Evolutionary conservation across 306 rosid genomes (phyloP).

Genomic region (Aeschynomene evenia): DNA sequence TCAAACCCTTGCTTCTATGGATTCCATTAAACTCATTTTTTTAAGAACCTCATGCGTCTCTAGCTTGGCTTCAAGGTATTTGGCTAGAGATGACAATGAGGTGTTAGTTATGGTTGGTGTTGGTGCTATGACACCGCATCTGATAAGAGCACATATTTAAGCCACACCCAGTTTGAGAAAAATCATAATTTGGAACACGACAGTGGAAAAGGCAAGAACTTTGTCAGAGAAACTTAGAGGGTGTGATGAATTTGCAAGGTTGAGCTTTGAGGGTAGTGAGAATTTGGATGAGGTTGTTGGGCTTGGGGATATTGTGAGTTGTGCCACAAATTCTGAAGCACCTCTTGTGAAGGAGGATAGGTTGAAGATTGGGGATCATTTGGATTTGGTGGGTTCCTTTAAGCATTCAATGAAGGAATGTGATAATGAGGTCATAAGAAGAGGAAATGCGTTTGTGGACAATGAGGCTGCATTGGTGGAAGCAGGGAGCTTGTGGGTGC

Average conservation of each 20-base stretch:
- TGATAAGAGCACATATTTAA: constrained; percentile 76
- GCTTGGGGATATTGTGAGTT: too few relatives aligned
- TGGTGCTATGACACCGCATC: constrained; percentile 77
- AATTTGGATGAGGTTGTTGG: too few relatives aligned
- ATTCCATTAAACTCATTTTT: constrained; percentile 77
- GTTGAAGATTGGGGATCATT: constrained; percentile 71
- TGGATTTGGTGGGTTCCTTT: constrained; percentile 95
- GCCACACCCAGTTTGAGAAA: constrained; percentile 66
- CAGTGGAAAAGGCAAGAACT: constrained; percentile 55
- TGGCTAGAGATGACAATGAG: constrained; percentile 54
- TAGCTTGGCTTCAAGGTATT: constrained; percentile 58
- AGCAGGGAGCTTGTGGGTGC: constrained; percentile 91
- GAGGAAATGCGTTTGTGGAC: constrained; percentile 79
- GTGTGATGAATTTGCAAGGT: too few relatives aligned
- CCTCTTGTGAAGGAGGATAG: constrained; percentile 67
- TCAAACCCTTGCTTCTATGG: constrained; percentile 72
- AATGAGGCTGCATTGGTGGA: constrained; percentile 79
- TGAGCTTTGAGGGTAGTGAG: too few relatives aligned
- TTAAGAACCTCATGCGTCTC: constrained; percentile 73
- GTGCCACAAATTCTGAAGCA: constrained; percentile 84
- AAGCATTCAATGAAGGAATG: constrained; percentile 86
- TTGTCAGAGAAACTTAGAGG: constrained; percentile 52
- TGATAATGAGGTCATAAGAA: constrained; percentile 72
- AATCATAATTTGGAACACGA: constrained; percentile 80
- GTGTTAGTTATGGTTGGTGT: constrained; percentile 78